Conservation (phyloP, 306 rosid genomes). For the Senna tora region DNA sequence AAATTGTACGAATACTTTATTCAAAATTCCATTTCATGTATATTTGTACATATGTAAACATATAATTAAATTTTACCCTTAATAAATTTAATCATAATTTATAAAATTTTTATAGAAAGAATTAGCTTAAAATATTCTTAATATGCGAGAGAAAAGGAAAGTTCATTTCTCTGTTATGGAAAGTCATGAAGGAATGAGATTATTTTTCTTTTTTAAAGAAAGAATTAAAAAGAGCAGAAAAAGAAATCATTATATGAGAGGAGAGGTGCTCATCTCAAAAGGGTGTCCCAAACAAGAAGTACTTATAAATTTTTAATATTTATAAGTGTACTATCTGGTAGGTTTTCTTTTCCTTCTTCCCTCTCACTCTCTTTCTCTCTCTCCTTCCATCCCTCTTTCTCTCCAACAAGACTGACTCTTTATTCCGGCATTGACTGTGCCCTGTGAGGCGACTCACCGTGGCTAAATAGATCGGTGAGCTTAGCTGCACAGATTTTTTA, state of each 20-base stretch:
- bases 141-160: conserved; percentile 22
- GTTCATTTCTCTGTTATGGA: conserved; percentile 34
- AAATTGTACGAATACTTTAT: too few relatives aligned
- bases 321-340: conserved; percentile 10
- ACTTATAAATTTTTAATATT: conserved; percentile 7
- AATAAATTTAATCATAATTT: too few relatives aligned
- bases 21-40: too few relatives aligned
- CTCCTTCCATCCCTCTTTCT: too few relatives aligned
- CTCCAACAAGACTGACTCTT: conserved; percentile 34
- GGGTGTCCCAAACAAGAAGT: conserved; percentile 29
- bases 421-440: conserved; percentile 57
- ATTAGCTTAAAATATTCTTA: too few relatives aligned
- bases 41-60: neutral
- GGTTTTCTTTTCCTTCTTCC: conserved; percentile 27
- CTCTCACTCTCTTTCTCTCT: neutral
- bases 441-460: conserved; percentile 32
- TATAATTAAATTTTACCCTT: neutral
- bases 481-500: conserved; percentile 24
- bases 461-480: conserved; percentile 50
- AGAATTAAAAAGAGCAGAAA: neutral
- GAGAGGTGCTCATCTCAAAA: conserved; percentile 10
- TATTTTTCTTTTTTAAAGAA: too few relatives aligned
- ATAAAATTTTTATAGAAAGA: too few relatives aligned
- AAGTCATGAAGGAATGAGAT: conserved; percentile 34
- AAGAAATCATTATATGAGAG: conserved; percentile 29